Conservation (phyloP, 208 protist genomes). For the Wallacemonas sp. region DNA sequence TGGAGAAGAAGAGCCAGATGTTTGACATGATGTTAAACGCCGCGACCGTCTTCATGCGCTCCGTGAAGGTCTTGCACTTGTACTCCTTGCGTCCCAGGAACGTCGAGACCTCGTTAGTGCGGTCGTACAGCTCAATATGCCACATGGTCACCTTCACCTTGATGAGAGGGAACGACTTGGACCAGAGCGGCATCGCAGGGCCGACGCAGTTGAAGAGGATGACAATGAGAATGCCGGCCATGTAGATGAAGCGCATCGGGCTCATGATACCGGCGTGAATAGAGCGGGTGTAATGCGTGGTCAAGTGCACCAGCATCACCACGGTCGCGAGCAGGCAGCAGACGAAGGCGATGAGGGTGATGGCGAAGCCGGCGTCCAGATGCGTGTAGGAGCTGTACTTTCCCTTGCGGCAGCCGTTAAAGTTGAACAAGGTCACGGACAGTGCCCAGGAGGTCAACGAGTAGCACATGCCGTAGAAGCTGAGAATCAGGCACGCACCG, state of each 20-base stretch:
- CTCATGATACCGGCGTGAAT: constrained; percentile 29
- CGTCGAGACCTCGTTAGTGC: constrained; percentile 20
- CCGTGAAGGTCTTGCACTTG: constrained; percentile 39
- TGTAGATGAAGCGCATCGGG: constrained; percentile 35
- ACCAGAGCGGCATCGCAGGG: constrained; percentile 29
- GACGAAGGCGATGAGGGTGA: constrained; percentile 38
- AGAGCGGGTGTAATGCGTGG: constrained; percentile 33
- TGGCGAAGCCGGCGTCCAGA: constrained; percentile 44
- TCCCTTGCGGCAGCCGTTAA: constrained; percentile 37
- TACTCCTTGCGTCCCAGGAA: constrained; percentile 40
- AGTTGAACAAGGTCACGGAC: constrained; percentile 30
- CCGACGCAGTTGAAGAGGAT: constrained; percentile 51
- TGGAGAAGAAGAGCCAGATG: constrained; percentile 40
- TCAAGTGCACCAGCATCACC: constrained; percentile 34
- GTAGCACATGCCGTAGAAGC: constrained; percentile 40
- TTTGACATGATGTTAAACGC: constrained; percentile 44
- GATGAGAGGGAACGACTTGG: constrained; percentile 24
- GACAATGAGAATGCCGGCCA: constrained; percentile 21
- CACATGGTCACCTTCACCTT: constrained; percentile 43
- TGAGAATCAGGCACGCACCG: constrained; percentile 29
- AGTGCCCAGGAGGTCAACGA: constrained; percentile 40
- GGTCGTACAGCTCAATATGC: constrained; percentile 45
- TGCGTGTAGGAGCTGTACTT: constrained; percentile 28
- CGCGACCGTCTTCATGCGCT: constrained; percentile 43
- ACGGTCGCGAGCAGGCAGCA: constrained; percentile 18